These are phyloP conservation scores for Lentithecium fluviatile DNA, from an alignment of 495 filamentous ascomycete species.

Conservation along the genomic window DNA sequence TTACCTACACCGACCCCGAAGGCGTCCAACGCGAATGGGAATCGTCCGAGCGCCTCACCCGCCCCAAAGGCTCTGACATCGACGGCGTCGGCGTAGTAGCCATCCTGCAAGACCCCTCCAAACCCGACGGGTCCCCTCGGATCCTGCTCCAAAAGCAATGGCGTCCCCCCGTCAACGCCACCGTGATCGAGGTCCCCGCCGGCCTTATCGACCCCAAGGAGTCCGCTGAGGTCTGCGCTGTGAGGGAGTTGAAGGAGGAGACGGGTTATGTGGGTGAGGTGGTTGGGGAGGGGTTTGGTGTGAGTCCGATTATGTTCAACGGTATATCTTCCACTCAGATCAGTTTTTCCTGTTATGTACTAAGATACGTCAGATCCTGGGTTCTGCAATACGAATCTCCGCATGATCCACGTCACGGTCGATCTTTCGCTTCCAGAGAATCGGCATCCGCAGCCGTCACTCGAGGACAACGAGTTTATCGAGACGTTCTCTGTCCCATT, in stretches of 20 bases:
- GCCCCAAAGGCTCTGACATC: constrained; percentile 53
- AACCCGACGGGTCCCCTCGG: constrained; percentile 52
- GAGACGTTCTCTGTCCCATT: constrained; percentile 76
- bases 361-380: constrained; percentile 54
- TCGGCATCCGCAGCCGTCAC: constrained; percentile 65
- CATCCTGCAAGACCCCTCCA: constrained; percentile 69
- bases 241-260: constrained; percentile 86
- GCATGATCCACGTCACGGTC: constrained; percentile 77
- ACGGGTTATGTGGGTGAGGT: constrained; percentile 73
- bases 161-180: constrained; percentile 74
- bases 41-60: constrained; percentile 35
- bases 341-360: too few relatives aligned
- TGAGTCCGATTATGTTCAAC: constrained; percentile 80
- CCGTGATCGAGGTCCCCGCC: constrained; percentile 80
- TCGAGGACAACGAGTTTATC: constrained; percentile 90
- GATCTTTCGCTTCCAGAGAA: constrained; percentile 72
- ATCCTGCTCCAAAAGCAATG: constrained; percentile 74
- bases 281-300: constrained; percentile 36
- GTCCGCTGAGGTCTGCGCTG: constrained; percentile 70
- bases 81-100: constrained; percentile 90
- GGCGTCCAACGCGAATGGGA: constrained; percentile 37
- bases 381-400: constrained; percentile 86
- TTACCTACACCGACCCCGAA: constrained; percentile 36
- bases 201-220: constrained; percentile 82
- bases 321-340: constrained; percentile 49